These are phyloP conservation scores for Stylonectria norvegica DNA, from an alignment of 2,329 filamentous ascomycete species.

Conservation along the genomic window DNA sequence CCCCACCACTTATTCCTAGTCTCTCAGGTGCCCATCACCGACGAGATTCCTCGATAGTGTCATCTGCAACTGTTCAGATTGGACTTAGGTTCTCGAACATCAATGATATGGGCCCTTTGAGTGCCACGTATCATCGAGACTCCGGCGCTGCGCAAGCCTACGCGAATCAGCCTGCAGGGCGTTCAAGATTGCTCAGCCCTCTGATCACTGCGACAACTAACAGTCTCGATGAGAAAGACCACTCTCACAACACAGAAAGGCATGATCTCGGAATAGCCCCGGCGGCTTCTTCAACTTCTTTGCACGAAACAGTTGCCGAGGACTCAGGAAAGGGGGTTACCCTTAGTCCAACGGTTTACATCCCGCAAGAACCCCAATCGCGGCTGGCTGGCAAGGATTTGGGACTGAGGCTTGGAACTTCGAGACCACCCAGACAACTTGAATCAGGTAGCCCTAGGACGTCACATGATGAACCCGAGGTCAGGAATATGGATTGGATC, in stretches of 20 bases:
- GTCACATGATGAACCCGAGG: slow-evolving; percentile 7
- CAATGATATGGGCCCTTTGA: slow-evolving; percentile 42
- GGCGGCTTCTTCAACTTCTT: slow-evolving; percentile 40
- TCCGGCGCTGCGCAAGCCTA: too few relatives aligned
- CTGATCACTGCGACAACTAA: too few relatives aligned
- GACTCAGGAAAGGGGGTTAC: slow-evolving; percentile 34
- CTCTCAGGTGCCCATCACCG: slow-evolving; percentile 42
- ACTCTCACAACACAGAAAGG: too few relatives aligned
- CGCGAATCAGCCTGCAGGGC: too few relatives aligned
- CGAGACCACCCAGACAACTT: too few relatives aligned
- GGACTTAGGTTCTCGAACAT: slow-evolving; percentile 64
- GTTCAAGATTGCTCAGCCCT: slow-evolving; percentile 22
- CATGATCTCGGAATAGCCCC: too few relatives aligned
- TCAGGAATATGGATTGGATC: slow-evolving; percentile 10
- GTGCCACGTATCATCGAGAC: slow-evolving; percentile 19
- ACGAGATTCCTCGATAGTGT: slow-evolving; percentile 60
- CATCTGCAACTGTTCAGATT: slow-evolving; percentile 68
- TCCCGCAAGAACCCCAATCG: too few relatives aligned
- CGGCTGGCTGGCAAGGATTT: too few relatives aligned
- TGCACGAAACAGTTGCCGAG: slow-evolving; percentile 16
- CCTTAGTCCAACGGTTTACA: slow-evolving; percentile 53
- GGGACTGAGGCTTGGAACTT: too few relatives aligned
- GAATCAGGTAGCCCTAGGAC: slow-evolving; percentile 11
- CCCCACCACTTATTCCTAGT: slow-evolving; percentile 44
- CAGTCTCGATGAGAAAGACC: too few relatives aligned